Evolutionary conservation across 2,329 filamentous ascomycete genomes (phyloP), one percentile per base, ranked within the genome.

Genomic region (Madurella mycetomatis): DNA sequence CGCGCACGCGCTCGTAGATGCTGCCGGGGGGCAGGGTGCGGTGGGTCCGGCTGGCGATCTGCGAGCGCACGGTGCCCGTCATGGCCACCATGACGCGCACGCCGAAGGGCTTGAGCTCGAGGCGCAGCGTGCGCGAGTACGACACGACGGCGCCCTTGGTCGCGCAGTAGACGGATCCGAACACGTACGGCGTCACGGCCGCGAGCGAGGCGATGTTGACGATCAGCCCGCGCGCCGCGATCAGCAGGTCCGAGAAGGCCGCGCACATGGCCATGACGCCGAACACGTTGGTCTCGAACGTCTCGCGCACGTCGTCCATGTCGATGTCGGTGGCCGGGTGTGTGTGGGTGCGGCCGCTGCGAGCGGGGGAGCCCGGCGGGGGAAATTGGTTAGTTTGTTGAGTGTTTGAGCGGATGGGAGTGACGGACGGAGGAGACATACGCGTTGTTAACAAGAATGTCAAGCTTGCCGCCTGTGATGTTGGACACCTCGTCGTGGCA

Each of bases 361-460:
- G 18, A 11, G 7, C 5, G 15, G 18, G 12, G 34, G 31, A n/a
- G n/a, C n/a, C n/a, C n/a, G n/a, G n/a, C n/a, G 42, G 17, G 34
- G 31, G 17, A 41, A 13, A 25, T 3, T 7, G 25, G 25, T 25
- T 25, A 25, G 25, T 25, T 42, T 9, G 18, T 17, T 15, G n/a
- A 13, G 18, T 13, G 4, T 17, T 31, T 9, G 30, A 12, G 25
- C 25, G 18, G 13, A 11, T 31, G 16, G 46, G 44, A 34, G 13
- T 13, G 9, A 43, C 5, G 31, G 42, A n/a, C 15, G 9, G 19
- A 34, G 4, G 42, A 1, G 2, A 63, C 73, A 57, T 59, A 82
- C 78, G 81, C 80, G 56, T 84, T 84, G 67, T 83, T 84, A 47
- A 84, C 73, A 16, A 84, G 76, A 44, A 83, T 75, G 59, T 84